Evolutionary conservation across 306 rosid species (phyloP), one percentile per base, ranked within the genome.

Genomic region (Lathyrus tuberosus): DNA sequence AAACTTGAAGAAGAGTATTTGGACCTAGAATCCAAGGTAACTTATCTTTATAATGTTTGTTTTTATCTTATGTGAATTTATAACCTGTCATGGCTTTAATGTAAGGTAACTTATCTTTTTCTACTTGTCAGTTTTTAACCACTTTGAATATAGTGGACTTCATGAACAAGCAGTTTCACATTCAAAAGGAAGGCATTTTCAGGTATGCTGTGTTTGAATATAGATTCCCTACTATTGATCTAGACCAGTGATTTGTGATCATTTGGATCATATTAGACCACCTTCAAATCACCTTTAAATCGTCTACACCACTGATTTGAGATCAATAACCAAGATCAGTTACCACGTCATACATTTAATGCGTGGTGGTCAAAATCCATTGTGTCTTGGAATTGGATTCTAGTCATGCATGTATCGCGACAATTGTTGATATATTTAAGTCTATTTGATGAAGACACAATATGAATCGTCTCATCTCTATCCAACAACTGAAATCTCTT

Each of bases 1-100:
- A 80, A 67, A 62, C 85, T 89, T 48, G 95, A 88, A 79, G 93
- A 86, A 72, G 88, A 92, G 64, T 92, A 88, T 81, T 67, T 92
- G 78, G 88, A 83, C 61, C 30, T 82, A 4, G 98, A 92, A 78
- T 79, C 87, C 43, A 85, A 86, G 93, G 96, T 90, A 80, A 57
- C 80, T 62, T 60, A 37, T 65, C 44, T 40, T 30, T 7, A 49
- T 60, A 24, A 48, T 49, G 38, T 30, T 35, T 35, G 40, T 33
- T 54, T 22, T 63, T 62, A 48, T 69, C 57, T 53, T 44, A 17
- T 62, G 33, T 61, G 42, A 65, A 65, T 58, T 69, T 47, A 77
- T 49, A 58, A 73, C 49, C 38, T 16, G 12, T 3, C 33, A 48
- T n/a, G 38, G 15, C 43, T 76, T 62, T 67, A 47, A 35, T 42